A percentile compares a stretch with the other conserved stretches of the same genome.
phyloP scores from a whole-genome alignment of 2,329 filamentous ascomycete genomes.

The Chaetomium strumarium region DNA sequence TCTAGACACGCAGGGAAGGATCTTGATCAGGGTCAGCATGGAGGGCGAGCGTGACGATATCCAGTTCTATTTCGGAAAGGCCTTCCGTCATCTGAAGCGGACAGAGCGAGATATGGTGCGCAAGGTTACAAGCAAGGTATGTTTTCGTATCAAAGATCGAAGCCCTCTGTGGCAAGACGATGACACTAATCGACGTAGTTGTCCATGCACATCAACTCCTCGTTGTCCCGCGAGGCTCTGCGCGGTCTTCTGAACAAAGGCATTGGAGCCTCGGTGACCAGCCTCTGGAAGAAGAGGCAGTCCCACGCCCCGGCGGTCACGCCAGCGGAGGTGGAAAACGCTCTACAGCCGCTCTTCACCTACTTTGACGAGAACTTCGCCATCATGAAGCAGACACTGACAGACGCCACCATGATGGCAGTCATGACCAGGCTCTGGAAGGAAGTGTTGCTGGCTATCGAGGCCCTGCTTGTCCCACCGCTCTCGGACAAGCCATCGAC shows the following conservation, averaged over 20 bases:
- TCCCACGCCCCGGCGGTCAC: conserved; percentile 55
- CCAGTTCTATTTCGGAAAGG: conserved; percentile 96
- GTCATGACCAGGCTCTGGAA: conserved; percentile 99
- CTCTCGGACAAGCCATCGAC: conserved; percentile 89
- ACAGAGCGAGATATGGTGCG: conserved; percentile 97
- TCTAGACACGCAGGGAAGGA: conserved; percentile 85
- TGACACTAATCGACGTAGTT: conserved; percentile 49
- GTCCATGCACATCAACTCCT: conserved; percentile 85
- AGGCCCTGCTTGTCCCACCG: conserved; percentile 83
- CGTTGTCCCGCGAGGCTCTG: conserved; percentile 76
- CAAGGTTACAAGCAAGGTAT: conserved; percentile 94
- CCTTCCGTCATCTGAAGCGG: conserved; percentile 89
- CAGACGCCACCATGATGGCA: conserved; percentile 92
- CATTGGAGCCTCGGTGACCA: conserved; percentile 66
- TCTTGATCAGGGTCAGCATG: conserved; percentile 92
- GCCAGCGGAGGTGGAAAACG: conserved; percentile 69
- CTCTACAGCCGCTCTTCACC: conserved; percentile 75
- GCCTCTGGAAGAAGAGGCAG: conserved; percentile 56
- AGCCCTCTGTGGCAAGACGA: background rate
- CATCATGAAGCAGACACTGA: conserved; percentile 96
- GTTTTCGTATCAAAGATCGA: conserved; percentile 16
- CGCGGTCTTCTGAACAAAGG: conserved; percentile 66
- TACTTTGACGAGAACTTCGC: conserved; percentile 99
- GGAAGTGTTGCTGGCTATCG: conserved; percentile 87
- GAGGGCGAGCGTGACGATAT: conserved; percentile 98